Conservation (phyloP, 2,329 filamentous ascomycete species). For the Colletotrichum phormii region DNA sequence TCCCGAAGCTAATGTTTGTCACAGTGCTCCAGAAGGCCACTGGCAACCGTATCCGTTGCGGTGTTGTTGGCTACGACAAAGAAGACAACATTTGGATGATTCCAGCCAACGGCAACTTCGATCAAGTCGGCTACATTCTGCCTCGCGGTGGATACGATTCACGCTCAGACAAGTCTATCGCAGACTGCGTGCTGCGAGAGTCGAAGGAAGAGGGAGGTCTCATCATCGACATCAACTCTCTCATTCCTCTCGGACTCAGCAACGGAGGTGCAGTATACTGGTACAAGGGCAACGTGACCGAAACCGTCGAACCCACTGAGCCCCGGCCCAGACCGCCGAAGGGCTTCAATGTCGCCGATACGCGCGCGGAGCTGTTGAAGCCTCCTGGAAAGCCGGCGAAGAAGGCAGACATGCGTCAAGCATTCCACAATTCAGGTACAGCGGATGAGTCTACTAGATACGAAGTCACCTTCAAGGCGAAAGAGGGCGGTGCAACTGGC, state of each 20-base stretch:
- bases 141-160: slow-evolving; percentile 11
- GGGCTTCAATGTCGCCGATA: neutral
- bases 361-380: neutral
- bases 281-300: neutral
- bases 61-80: neutral
- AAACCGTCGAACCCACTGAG: neutral
- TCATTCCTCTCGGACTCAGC: neutral
- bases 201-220: slow-evolving; percentile 1
- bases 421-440: neutral
- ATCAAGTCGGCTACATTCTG: slow-evolving; percentile 1
- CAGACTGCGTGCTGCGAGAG: slow-evolving; percentile 11
- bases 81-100: neutral
- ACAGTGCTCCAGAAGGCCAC: neutral
- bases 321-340: neutral
- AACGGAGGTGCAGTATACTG: neutral
- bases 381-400: neutral
- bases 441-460: neutral
- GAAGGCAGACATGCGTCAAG: slow-evolving; percentile 1
- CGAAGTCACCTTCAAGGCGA: neutral
- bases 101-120: neutral
- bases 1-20: neutral
- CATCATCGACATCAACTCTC: neutral
- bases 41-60: slow-evolving; percentile 1
- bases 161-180: neutral
- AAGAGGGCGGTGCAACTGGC: neutral